Conservation (phyloP, 169 alveolate species). For the Plasmodium cynomolgi region DNA sequence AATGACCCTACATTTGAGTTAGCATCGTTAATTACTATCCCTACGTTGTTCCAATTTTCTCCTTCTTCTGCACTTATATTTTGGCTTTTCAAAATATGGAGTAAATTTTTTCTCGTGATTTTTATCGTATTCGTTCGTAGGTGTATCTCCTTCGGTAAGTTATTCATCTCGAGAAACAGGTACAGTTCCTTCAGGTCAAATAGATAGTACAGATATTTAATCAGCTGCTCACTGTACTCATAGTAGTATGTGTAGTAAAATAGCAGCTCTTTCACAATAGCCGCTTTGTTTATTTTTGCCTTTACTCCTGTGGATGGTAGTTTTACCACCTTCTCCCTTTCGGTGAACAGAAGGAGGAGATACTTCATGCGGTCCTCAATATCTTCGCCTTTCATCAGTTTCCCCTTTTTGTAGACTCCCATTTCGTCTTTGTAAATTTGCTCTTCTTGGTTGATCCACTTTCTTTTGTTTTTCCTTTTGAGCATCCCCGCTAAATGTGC, state of each 20-base stretch:
- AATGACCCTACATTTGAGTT: constrained; percentile 97
- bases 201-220: constrained; percentile 65
- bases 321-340: constrained; percentile 6
- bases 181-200: constrained; percentile 46
- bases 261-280: constrained; percentile 35
- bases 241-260: constrained; percentile 83
- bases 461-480: constrained; percentile 1
- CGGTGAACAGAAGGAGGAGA: constrained; percentile 22
- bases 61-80: constrained; percentile 94
- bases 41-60: constrained; percentile 79
- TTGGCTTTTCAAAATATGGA: constrained; percentile 96
- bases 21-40: constrained; percentile 93
- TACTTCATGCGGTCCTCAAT: constrained; percentile 73
- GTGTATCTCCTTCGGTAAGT: constrained; percentile 36
- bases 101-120: constrained; percentile 92
- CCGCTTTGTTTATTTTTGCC: not conserved
- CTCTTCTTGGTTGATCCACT: constrained; percentile 26
- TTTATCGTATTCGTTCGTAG: constrained; percentile 88
- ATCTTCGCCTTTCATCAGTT: constrained; percentile 51
- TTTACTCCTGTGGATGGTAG: not conserved
- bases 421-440: constrained; percentile 23
- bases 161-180: constrained; percentile 31
- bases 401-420: constrained; percentile 41
- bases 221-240: constrained; percentile 94
- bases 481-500: not conserved